phyloP scores from a whole-genome alignment of 2,329 filamentous ascomycete species.

The Fusarium secorum region DNA sequence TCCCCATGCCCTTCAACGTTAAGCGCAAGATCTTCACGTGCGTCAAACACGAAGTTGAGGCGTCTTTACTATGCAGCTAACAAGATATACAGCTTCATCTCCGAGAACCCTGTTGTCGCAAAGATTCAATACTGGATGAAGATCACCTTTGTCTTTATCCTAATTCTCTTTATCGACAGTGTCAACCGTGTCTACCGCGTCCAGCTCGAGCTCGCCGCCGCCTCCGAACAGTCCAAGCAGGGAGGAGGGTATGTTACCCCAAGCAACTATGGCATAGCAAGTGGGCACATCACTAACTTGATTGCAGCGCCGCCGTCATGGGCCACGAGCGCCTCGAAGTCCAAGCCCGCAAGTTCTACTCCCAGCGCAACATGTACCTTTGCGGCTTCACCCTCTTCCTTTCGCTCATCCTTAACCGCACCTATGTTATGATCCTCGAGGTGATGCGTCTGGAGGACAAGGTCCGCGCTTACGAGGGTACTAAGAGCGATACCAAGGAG shows the following conservation, averaged over 20 bases:
- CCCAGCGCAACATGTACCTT: conserved; percentile 99
- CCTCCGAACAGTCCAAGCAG: conserved; percentile 63
- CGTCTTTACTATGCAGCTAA: conserved; percentile 3
- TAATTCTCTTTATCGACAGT: conserved; percentile 97
- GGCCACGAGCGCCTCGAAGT: conserved; percentile 97
- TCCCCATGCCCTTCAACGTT: conserved; percentile 87
- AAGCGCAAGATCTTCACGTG: conserved; percentile 85
- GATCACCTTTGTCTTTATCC: conserved; percentile 98
- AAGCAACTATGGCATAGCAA: neutral
- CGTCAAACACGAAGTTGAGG: conserved; percentile 40
- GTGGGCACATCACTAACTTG: conserved; percentile 31
- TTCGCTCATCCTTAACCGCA: conserved; percentile 97
- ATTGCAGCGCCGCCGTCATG: conserved; percentile 69
- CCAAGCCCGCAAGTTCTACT: conserved; percentile 99
- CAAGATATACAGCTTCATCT: conserved; percentile 76
- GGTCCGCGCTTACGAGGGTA: conserved; percentile 78
- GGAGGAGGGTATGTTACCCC: conserved; percentile 56
- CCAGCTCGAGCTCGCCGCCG: conserved; percentile 82
- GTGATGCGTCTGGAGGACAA: conserved; percentile 91
- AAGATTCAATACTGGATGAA: conserved; percentile 98
- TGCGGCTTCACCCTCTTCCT: conserved; percentile 99
- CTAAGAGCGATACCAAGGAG: conserved; percentile 66
- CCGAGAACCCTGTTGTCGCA: conserved; percentile 81
- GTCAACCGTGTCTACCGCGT: conserved; percentile 96
- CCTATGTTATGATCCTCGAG: conserved; percentile 96